Percentiles rank a stretch among this genome's conserved stretches.
Conservation (phyloP, 371 early-diverging fungal genomes). For the Choanephora cucurbitarum region DNA sequence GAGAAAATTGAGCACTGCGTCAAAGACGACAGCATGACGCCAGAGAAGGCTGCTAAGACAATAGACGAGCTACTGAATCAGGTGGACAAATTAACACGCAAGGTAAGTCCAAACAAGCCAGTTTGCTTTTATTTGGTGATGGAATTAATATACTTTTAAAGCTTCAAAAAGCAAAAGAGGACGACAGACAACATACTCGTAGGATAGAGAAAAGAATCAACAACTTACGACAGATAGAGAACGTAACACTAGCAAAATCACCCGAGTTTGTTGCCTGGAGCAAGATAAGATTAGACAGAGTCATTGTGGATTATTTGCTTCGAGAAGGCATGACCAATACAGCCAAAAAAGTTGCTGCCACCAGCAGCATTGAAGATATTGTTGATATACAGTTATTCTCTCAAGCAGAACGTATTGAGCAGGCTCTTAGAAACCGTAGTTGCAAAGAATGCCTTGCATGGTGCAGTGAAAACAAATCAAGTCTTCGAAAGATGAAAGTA, state of each 20-base stretch:
- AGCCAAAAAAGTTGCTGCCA: conserved; percentile 69
- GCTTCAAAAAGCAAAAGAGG: conserved; percentile 78
- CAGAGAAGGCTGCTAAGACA: conserved; percentile 51
- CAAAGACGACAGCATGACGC: conserved; percentile 30
- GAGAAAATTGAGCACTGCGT: conserved; percentile 47
- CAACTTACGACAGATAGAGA: conserved; percentile 72
- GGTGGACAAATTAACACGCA: conserved; percentile 72
- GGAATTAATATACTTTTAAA: conserved; percentile 19
- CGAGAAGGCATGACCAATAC: conserved; percentile 80
- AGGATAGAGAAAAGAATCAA: conserved; percentile 74
- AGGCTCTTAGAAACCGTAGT: conserved; percentile 69
- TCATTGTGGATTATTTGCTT: conserved; percentile 92
- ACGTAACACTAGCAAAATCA: conserved; percentile 60
- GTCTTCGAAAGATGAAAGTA: conserved; percentile 70
- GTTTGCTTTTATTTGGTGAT: too few relatives aligned
- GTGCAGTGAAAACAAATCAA: conserved; percentile 91
- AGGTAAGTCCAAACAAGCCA: conserved; percentile 43
- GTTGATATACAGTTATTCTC: conserved; percentile 90
- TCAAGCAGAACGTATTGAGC: conserved; percentile 78
- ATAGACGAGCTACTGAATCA: conserved; percentile 68
- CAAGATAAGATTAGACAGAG: conserved; percentile 77
- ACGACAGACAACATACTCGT: conserved; percentile 66
- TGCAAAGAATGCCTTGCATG: conserved; percentile 88
- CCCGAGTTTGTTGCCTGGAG: conserved; percentile 82
- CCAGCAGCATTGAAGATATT: conserved; percentile 68